A percentile compares a stretch with the other conserved stretches of the same genome.
Conservation (phyloP, 2,329 filamentous ascomycete genomes). For the Calonectria naviculata region DNA sequence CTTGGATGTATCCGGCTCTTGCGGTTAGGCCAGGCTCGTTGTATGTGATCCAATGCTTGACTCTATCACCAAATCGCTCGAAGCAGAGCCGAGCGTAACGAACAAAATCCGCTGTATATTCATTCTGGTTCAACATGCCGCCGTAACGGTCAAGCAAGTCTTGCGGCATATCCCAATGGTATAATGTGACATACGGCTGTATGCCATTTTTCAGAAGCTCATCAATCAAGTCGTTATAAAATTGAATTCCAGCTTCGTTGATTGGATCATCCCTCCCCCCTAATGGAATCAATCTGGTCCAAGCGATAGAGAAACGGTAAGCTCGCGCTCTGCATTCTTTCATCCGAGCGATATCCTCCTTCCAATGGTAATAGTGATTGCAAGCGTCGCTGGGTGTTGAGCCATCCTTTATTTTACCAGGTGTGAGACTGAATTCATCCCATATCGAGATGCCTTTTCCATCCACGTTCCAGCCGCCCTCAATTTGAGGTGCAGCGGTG, state of each 20-base stretch:
- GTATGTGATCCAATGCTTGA: slow-evolving; percentile 38
- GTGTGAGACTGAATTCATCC: slow-evolving; percentile 53
- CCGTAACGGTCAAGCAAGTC: slow-evolving; percentile 33
- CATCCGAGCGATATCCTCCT: slow-evolving; percentile 64
- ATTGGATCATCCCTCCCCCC: slow-evolving; percentile 72
- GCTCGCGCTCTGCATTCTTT: slow-evolving; percentile 68
- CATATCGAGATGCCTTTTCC: slow-evolving; percentile 55
- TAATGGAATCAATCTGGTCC: slow-evolving; percentile 73
- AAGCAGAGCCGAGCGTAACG: slow-evolving; percentile 37
- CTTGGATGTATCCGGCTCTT: slow-evolving; percentile 35
- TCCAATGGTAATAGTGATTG: slow-evolving; percentile 53
- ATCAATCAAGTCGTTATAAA: slow-evolving; percentile 70
- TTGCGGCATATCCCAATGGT: slow-evolving; percentile 72
- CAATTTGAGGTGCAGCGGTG: slow-evolving; percentile 38
- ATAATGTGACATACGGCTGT: slow-evolving; percentile 70
- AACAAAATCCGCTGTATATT: slow-evolving; percentile 33
- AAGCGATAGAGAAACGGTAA: slow-evolving; percentile 74
- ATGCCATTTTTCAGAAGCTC: slow-evolving; percentile 65
- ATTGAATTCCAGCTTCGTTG: slow-evolving; percentile 68
- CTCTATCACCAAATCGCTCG: slow-evolving; percentile 34
- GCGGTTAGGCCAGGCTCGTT: slow-evolving; percentile 34
- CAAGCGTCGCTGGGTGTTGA: slow-evolving; percentile 53
- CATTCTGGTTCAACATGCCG: slow-evolving; percentile 34
- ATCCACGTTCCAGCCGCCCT: slow-evolving; percentile 54
- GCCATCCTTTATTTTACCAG: slow-evolving; percentile 51